Evolutionary conservation across 495 filamentous ascomycete species (phyloP).

Genomic region (Hyaloscypha hepaticicola): DNA sequence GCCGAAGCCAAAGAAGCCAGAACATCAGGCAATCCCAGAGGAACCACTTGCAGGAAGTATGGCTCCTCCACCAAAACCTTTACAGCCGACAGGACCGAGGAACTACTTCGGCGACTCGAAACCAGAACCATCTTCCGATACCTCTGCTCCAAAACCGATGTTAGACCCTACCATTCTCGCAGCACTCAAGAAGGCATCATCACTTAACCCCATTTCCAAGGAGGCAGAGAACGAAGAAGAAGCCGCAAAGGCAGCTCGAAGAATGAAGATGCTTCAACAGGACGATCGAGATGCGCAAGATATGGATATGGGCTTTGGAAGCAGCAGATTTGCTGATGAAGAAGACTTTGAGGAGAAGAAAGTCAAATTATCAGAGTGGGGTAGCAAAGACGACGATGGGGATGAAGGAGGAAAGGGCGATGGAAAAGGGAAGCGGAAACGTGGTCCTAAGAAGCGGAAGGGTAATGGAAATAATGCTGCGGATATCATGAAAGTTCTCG

Average conservation of each 20-base stretch:
- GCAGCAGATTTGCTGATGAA: conserved; percentile 75
- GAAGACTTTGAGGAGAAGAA: conserved; percentile 67
- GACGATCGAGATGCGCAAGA: conserved; percentile 85
- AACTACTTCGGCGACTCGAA: conserved; percentile 64
- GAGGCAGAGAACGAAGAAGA: conserved; percentile 42
- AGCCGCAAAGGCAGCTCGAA: conserved; percentile 57
- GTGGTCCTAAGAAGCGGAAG: conserved; percentile 82
- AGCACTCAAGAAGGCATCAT: conserved; percentile 80
- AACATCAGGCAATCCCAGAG: conserved; percentile 16
- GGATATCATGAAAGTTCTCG: conserved; percentile 79
- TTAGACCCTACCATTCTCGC: conserved; percentile 79
- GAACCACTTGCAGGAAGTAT: conserved; percentile 35
- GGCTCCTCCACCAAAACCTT: conserved; percentile 41
- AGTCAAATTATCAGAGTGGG: conserved; percentile 68
- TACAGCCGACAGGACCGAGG: conserved; percentile 34
- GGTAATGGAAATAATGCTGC: conserved; percentile 77
- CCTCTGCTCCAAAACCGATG: conserved; percentile 44
- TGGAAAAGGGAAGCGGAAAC: conserved; percentile 68
- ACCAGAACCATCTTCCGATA: conserved; percentile 30
- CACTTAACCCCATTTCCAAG: conserved; percentile 54
- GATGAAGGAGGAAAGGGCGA: conserved; percentile 47
- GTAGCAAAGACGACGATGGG: conserved; percentile 49
- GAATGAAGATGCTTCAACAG: conserved; percentile 71
- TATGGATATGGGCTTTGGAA: conserved; percentile 92
- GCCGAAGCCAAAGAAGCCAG: conserved; percentile 4